A percentile compares a stretch with the other conserved stretches of the same genome.
Conservation (phyloP, 306 rosid genomes). For the Nissolia schottii region DNA sequence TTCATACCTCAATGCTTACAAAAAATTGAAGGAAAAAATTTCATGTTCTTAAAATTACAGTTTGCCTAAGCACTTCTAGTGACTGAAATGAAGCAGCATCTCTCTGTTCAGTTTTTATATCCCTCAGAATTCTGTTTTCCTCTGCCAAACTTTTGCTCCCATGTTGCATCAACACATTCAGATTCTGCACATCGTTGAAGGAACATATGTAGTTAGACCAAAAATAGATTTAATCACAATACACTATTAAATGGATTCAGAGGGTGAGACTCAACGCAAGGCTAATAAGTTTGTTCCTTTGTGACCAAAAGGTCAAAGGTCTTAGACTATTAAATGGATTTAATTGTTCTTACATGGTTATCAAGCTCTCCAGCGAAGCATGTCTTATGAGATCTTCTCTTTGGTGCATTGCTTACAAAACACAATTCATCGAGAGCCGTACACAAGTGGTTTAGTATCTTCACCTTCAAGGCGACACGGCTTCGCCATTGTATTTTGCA, state of each 20-base stretch:
- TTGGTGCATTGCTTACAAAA: neutral
- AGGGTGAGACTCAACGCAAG: too few relatives aligned
- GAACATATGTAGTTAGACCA: neutral
- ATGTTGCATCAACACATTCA: constrained; percentile 17
- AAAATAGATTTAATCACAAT: neutral
- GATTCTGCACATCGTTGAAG: neutral
- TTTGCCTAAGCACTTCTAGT: neutral
- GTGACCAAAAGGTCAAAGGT: too few relatives aligned
- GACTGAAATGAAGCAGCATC: constrained; percentile 3
- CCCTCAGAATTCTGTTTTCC: constrained; percentile 13
- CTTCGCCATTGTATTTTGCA: neutral
- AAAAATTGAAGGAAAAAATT: neutral
- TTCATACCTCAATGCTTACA: too few relatives aligned
- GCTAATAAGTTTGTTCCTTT: too few relatives aligned
- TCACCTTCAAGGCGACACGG: neutral
- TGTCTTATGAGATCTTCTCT: neutral
- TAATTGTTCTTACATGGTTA: constrained; percentile 5
- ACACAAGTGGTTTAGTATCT: neutral
- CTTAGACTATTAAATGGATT: too few relatives aligned
- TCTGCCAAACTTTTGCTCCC: constrained; percentile 5
- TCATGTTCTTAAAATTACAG: neutral
- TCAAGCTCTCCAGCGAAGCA: neutral
- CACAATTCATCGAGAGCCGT: constrained; percentile 21
- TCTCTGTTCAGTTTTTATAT: neutral
- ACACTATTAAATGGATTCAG: too few relatives aligned